phyloP scores from a whole-genome alignment of 805 yeast genomes.

The Suhomyces kilbournensis region DNA sequence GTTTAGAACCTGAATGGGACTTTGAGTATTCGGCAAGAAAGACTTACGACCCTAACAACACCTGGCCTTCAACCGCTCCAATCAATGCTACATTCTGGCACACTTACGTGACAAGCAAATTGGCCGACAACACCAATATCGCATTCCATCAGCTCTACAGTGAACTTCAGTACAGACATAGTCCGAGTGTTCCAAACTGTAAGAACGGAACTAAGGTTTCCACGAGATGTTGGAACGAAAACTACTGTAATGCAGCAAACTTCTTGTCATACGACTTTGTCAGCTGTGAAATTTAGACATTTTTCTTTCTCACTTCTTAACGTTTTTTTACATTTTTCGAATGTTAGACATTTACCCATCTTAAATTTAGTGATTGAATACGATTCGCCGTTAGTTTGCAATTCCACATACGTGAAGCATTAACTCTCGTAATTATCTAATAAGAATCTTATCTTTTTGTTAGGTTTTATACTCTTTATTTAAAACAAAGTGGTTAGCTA shows the following conservation, averaged over 20 bases:
- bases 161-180: slow-evolving; percentile 48
- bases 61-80: slow-evolving; percentile 60
- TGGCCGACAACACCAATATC: slow-evolving; percentile 37
- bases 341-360: neutral
- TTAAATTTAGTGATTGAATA: too few relatives aligned
- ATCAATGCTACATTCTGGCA: slow-evolving; percentile 72
- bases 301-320: neutral
- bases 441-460: too few relatives aligned
- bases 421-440: neutral
- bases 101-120: slow-evolving; percentile 42
- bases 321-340: neutral
- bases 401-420: too few relatives aligned
- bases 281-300: neutral
- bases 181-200: slow-evolving; percentile 56
- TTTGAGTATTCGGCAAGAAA: slow-evolving; percentile 65
- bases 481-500: too few relatives aligned
- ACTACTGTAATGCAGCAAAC: slow-evolving; percentile 41
- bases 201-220: slow-evolving; percentile 13
- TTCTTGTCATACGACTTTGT: slow-evolving; percentile 29
- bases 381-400: too few relatives aligned
- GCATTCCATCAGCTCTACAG: slow-evolving; percentile 50
- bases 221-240: slow-evolving; percentile 16
- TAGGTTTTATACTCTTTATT: too few relatives aligned
- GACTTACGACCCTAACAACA: slow-evolving; percentile 44
- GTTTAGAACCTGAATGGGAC: slow-evolving; percentile 60